Evolutionary conservation across 2,329 filamentous ascomycete species (phyloP).

Genomic region (Sarocladium brachiariae): DNA sequence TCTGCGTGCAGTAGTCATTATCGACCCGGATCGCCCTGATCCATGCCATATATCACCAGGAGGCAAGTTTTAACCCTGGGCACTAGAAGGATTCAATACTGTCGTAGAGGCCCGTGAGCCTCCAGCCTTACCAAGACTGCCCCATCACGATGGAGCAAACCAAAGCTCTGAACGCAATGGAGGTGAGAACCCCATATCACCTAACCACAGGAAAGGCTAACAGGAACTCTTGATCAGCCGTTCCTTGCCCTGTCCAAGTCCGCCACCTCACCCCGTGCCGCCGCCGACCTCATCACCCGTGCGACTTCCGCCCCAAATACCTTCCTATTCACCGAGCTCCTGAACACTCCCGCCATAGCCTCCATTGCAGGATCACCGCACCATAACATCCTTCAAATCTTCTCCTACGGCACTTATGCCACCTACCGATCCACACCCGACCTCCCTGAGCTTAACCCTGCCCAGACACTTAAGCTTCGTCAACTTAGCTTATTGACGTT

Average conservation of each 20-base stretch:
- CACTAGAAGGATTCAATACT: no score
- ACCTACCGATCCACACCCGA: constrained; percentile 50
- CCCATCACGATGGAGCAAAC: constrained; percentile 61
- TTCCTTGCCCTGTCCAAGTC: constrained; percentile 85
- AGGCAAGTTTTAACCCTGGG: not conserved
- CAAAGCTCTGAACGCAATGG: constrained; percentile 57
- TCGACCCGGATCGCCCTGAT: not conserved
- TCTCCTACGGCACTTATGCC: constrained; percentile 85
- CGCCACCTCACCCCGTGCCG: constrained; percentile 74
- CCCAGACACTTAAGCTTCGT: constrained; percentile 77
- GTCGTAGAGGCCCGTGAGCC: not conserved
- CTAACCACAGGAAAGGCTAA: constrained; percentile 28
- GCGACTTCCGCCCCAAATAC: constrained; percentile 87
- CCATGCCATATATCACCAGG: not conserved
- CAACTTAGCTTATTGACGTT: constrained; percentile 85
- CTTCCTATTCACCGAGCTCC: constrained; percentile 90
- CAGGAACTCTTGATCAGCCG: constrained; percentile 49
- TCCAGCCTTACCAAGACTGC: constrained; percentile 6
- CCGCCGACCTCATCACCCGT: constrained; percentile 77
- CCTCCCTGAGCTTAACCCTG: constrained; percentile 58
- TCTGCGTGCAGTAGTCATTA: not conserved
- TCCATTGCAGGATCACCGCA: constrained; percentile 54
- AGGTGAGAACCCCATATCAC: constrained; percentile 35
- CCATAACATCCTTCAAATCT: constrained; percentile 73
- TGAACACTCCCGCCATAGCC: constrained; percentile 73